Percentiles rank a stretch among this genome's conserved stretches.
phyloP scores from a whole-genome alignment of 805 yeast genomes.

The Clavispora fructus region DNA sequence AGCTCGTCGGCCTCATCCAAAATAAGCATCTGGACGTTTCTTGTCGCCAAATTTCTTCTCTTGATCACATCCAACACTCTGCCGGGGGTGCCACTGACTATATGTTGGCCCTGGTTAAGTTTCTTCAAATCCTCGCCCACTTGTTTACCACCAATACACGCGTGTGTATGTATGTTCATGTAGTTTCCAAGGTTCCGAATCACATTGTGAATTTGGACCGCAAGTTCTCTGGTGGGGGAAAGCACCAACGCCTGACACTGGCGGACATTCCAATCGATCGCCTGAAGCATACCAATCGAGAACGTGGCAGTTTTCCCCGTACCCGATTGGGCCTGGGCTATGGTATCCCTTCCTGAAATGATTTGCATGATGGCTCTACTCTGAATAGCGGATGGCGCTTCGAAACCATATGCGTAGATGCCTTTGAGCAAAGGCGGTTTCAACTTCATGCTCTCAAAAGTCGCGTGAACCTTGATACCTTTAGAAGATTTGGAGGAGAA shows the following conservation, averaged over 20 bases:
- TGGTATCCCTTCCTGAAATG: slow-evolving; percentile 88
- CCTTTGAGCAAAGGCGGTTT: slow-evolving; percentile 42
- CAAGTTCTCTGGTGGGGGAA: slow-evolving; percentile 96
- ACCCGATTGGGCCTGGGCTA: slow-evolving; percentile 99
- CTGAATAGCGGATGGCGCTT: slow-evolving; percentile 95
- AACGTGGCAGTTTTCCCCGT: slow-evolving; percentile 99
- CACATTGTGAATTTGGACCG: slow-evolving; percentile 87
- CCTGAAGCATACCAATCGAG: slow-evolving; percentile 88
- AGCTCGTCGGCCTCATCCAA: slow-evolving; percentile 97
- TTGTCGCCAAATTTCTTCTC: slow-evolving; percentile 68
- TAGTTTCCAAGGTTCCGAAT: slow-evolving; percentile 82
- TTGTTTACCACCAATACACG: slow-evolving; percentile 91
- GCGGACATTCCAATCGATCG: slow-evolving; percentile 64
- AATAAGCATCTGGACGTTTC: slow-evolving; percentile 79
- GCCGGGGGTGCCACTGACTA: slow-evolving; percentile 97
- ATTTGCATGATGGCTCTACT: slow-evolving; percentile 95
- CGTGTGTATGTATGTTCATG: slow-evolving; percentile 80
- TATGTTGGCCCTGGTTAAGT: slow-evolving; percentile 75
- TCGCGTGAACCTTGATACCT: slow-evolving; percentile 48
- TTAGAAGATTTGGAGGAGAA: slow-evolving; percentile 48
- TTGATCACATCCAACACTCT: slow-evolving; percentile 88
- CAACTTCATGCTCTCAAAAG: slow-evolving; percentile 38
- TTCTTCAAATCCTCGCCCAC: slow-evolving; percentile 76
- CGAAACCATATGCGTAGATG: slow-evolving; percentile 88
- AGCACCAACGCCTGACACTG: slow-evolving; percentile 86